phyloP scores from a whole-genome alignment of 1,284 basidiomycete genomes.

The Athelia sp. region DNA sequence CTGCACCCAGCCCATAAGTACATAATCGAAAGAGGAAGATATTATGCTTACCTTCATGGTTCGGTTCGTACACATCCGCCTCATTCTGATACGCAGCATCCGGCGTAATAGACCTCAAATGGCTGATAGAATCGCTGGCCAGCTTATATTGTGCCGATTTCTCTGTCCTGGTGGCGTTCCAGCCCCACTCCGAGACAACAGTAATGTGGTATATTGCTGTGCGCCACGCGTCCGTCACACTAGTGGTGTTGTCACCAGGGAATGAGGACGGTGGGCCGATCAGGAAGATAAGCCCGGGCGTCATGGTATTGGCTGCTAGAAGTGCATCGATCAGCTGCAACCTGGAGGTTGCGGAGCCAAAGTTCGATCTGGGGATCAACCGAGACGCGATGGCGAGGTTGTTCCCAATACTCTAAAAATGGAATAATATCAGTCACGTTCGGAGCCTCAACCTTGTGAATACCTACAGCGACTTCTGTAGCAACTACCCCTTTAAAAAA shows the following conservation, averaged over 20 bases:
- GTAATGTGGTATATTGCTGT: constrained; percentile 20
- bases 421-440: constrained; percentile 14
- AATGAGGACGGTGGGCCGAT: constrained; percentile 19
- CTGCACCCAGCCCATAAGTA: constrained; percentile 2
- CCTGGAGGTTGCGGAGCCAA: constrained; percentile 23
- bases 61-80: constrained; percentile 50
- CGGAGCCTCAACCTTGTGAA: not conserved
- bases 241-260: constrained; percentile 14
- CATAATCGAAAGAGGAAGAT: constrained; percentile 1
- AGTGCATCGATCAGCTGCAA: constrained; percentile 31
- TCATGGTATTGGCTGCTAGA: constrained; percentile 18
- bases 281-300: constrained; percentile 17
- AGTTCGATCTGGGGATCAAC: constrained; percentile 32
- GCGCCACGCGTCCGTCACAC: constrained; percentile 21
- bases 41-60: constrained; percentile 38
- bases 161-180: constrained; percentile 17
- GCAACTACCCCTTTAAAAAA: constrained; percentile 35
- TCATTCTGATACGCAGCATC: constrained; percentile 54
- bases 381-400: constrained; percentile 37
- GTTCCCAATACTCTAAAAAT: constrained; percentile 29
- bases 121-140: constrained; percentile 14
- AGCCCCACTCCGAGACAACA: constrained; percentile 16
- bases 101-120: constrained; percentile 17
- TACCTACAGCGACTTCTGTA: constrained; percentile 17
- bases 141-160: constrained; percentile 12